Percentiles rank a stretch among this genome's conserved stretches.
phyloP scores from a whole-genome alignment of 2,329 filamentous ascomycete species.

The Pseudocercospora vitis region DNA sequence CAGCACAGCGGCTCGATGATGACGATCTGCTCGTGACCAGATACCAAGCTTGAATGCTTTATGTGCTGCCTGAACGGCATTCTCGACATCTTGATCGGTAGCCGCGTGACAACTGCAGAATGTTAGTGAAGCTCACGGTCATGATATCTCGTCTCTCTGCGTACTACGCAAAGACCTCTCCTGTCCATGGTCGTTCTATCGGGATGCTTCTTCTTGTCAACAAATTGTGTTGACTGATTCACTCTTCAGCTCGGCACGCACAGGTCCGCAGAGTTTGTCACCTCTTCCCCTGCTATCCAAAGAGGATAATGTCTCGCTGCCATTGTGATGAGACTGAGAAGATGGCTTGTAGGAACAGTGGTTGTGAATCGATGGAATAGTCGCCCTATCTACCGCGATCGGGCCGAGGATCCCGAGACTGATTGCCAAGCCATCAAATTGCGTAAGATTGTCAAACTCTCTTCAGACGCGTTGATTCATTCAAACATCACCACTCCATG shows the following conservation, averaged over 20 bases:
- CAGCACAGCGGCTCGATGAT: constrained; percentile 62
- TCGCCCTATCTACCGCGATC: too few species aligned
- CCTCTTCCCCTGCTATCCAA: constrained; percentile 15
- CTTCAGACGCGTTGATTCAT: neutral
- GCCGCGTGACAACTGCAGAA: constrained; percentile 60
- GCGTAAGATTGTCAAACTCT: neutral
- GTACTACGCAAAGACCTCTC: constrained; percentile 54
- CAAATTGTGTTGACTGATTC: neutral
- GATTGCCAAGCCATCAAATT: too few species aligned
- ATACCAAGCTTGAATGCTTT: constrained; percentile 63
- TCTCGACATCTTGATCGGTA: constrained; percentile 64
- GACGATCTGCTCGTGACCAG: constrained; percentile 59
- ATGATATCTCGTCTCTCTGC: neutral
- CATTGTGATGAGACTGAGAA: neutral
- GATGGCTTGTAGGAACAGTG: neutral
- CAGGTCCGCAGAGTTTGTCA: constrained; percentile 1
- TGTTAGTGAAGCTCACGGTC: neutral
- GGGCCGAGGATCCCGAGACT: too few species aligned
- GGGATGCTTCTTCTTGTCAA: constrained; percentile 44
- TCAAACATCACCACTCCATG: neutral
- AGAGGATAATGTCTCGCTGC: neutral
- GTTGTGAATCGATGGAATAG: neutral
- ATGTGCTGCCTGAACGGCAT: constrained; percentile 67
- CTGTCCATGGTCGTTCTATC: constrained; percentile 56
- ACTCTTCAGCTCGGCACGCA: constrained; percentile 1